Evolutionary conservation across 768 basidiomycete genomes (phyloP).

Genomic region (Agaricus sinodeliciosus): DNA sequence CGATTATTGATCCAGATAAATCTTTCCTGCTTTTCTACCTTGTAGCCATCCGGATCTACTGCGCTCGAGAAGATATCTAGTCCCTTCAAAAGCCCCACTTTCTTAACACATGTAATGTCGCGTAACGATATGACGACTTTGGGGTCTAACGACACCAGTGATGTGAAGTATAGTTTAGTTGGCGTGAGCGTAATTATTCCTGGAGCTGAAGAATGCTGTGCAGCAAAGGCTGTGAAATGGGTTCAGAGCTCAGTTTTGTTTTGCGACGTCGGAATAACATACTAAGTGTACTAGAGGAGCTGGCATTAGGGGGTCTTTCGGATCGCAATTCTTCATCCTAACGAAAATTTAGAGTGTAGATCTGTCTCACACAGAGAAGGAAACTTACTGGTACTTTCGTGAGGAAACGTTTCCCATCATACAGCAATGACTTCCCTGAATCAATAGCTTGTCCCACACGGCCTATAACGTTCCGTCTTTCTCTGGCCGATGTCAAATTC

Average conservation of each 20-base stretch:
- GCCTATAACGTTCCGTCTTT: neutral
- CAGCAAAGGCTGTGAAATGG: conserved; percentile 44
- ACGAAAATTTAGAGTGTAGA: neutral
- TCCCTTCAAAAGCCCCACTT: conserved; percentile 46
- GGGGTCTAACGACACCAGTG: conserved; percentile 38
- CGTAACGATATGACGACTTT: conserved; percentile 39
- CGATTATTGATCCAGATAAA: conserved; percentile 56
- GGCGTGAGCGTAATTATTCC: conserved; percentile 55
- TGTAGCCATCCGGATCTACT: conserved; percentile 21
- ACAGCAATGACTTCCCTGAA: neutral
- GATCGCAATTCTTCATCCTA: neutral
- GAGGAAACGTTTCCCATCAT: conserved; percentile 2
- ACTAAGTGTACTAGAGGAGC: neutral
- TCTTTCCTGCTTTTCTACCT: conserved; percentile 39
- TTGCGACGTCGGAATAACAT: neutral
- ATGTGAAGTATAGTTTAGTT: conserved; percentile 45
- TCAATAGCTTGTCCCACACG: neutral
- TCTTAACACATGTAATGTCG: conserved; percentile 50
- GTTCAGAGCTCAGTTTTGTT: neutral
- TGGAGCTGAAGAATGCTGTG: conserved; percentile 46
- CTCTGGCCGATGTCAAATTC: neutral
- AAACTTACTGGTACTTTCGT: neutral
- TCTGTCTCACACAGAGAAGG: neutral
- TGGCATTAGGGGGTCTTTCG: neutral
- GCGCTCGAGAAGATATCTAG: conserved; percentile 38